These are phyloP conservation scores for Colletotrichum eremochloae DNA, from an alignment of 2,329 filamentous ascomycete genomes.

Conservation along the genomic window DNA sequence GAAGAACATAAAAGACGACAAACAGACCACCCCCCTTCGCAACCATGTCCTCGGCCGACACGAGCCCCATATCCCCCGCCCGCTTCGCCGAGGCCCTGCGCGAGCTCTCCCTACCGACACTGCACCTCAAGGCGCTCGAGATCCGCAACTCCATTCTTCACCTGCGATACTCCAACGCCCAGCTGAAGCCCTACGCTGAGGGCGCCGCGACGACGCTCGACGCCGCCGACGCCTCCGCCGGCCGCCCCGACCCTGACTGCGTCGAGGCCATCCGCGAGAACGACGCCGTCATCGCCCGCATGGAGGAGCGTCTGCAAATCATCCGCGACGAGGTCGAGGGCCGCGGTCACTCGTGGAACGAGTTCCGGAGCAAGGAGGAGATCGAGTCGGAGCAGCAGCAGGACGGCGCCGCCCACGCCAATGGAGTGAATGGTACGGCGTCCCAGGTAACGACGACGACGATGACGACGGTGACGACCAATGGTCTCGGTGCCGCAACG, in stretches of 20 bases:
- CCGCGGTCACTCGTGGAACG: conserved; percentile 68
- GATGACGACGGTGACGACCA: conserved; percentile 33
- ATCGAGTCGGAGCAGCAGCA: conserved; percentile 50
- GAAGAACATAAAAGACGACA: too few species aligned
- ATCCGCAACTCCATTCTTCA: conserved; percentile 81
- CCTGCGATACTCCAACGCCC: conserved; percentile 79
- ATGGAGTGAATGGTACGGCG: conserved; percentile 2
- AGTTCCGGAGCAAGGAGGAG: conserved; percentile 66
- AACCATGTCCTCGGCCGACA: conserved; percentile 75
- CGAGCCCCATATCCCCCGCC: conserved; percentile 70
- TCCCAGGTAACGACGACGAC: conserved; percentile 35
- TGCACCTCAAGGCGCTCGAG: conserved; percentile 82
- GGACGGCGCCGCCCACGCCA: not conserved
- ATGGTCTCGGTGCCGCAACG: conserved; percentile 39
- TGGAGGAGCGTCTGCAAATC: conserved; percentile 74
- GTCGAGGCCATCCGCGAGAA: conserved; percentile 81
- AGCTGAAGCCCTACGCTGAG: conserved; percentile 77
- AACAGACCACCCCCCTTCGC: not conserved
- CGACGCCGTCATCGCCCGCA: conserved; percentile 74
- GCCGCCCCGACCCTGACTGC: conserved; percentile 74
- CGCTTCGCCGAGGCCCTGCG: conserved; percentile 77
- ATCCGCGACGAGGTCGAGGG: conserved; percentile 74
- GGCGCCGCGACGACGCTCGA: conserved; percentile 52
- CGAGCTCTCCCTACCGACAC: conserved; percentile 73
- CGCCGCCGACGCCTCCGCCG: conserved; percentile 44